Percentiles rank a stretch among this genome's conserved stretches.
Evolutionary conservation across 2,329 filamentous ascomycete species (phyloP).

Genomic region (Xylaria multiplex): DNA sequence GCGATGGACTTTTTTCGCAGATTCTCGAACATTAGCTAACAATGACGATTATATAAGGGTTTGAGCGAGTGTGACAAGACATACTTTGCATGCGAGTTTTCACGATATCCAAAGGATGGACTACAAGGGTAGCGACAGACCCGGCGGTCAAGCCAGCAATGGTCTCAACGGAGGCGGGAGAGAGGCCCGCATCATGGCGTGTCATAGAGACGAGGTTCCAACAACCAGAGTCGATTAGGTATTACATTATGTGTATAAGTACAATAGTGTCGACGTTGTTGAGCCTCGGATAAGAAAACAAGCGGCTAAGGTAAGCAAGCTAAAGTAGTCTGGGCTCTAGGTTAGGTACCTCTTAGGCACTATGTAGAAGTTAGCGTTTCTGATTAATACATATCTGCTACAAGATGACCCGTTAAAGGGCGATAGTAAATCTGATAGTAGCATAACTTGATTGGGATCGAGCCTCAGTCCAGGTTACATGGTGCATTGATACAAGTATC

Average conservation of each 20-base stretch:
- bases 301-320: background rate
- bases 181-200: conserved; percentile 68
- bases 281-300: background rate
- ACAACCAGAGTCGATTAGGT: background rate
- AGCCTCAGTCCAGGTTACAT: too few species aligned
- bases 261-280: background rate
- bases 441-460: conserved; percentile 4
- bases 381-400: too few species aligned
- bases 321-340: background rate
- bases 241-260: conserved; percentile 28
- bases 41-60: background rate
- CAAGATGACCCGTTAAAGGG: too few species aligned
- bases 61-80: conserved; percentile 44
- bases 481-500: background rate
- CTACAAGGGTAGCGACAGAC: conserved; percentile 82
- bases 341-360: too few species aligned
- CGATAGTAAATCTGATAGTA: background rate
- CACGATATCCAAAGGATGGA: conserved; percentile 93
- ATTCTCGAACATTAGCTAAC: conserved; percentile 30
- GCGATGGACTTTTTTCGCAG: conserved; percentile 57
- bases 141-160: conserved; percentile 91
- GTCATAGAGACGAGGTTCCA: conserved; percentile 55
- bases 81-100: conserved; percentile 94
- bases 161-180: conserved; percentile 84
- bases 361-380: too few species aligned